These are phyloP conservation scores for Aspergillus affinis DNA, from an alignment of 495 filamentous ascomycete genomes.

Conservation along the genomic window DNA sequence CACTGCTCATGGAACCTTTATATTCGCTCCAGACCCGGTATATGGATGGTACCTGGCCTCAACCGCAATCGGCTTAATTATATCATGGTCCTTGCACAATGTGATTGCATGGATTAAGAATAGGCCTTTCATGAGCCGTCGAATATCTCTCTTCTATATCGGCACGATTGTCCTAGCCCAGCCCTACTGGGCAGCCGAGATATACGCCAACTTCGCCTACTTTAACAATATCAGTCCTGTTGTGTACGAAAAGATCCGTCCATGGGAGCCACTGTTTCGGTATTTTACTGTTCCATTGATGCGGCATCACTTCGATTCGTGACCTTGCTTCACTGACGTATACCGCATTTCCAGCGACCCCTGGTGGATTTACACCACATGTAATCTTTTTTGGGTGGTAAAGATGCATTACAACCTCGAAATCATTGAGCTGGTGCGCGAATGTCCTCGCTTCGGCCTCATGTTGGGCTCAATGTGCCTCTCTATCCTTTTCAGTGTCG, in stretches of 20 bases:
- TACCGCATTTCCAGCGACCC: conserved; percentile 51
- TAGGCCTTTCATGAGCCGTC: conserved; percentile 35
- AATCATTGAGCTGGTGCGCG: conserved; percentile 42
- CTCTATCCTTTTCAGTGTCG: conserved; percentile 49
- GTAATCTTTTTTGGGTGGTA: conserved; percentile 50
- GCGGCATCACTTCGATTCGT: no score
- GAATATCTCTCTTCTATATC: conserved; percentile 35
- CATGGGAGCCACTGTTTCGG: conserved; percentile 50
- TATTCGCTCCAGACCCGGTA: conserved; percentile 34
- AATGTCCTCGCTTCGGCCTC: conserved; percentile 54
- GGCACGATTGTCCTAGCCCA: conserved; percentile 35
- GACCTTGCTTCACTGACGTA: no score
- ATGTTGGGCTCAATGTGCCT: conserved; percentile 54
- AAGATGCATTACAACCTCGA: conserved; percentile 49
- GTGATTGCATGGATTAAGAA: conserved; percentile 51
- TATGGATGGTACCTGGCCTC: conserved; percentile 47
- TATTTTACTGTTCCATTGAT: no score
- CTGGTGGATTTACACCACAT: conserved; percentile 57
- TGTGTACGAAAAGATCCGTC: conserved; percentile 49
- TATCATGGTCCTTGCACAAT: conserved; percentile 46
- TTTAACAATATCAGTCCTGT: conserved; percentile 45
- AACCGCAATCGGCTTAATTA: conserved; percentile 41
- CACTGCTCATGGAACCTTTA: conserved; percentile 42
- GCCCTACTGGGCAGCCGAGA: conserved; percentile 46
- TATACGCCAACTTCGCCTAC: conserved; percentile 47